Evolutionary conservation across 345 rosid species (phyloP), one percentile per base, ranked within the genome.

Genomic region (Combretum micranthum): DNA sequence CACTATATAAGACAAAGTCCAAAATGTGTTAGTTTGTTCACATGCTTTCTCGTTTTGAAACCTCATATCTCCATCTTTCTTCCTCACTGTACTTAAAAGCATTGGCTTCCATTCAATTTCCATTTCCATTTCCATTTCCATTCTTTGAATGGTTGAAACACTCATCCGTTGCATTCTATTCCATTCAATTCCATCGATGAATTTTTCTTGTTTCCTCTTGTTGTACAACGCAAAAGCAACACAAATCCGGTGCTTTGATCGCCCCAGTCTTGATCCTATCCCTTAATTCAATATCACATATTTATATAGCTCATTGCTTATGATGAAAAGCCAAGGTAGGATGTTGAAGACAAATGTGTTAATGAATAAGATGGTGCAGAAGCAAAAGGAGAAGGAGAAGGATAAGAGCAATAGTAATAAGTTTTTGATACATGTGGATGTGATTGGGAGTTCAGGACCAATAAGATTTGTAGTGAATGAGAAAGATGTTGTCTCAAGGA

Each of bases 401-500:
- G 53, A 47, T 39, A 23, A 51, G 61, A 55, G 52, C 42, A 57
- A 47, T 3, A 49, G 55, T 50, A 74, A 66, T 20, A 71, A 81
- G 56, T 47, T 84, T 25, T 67, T 87, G 78, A 75, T 84, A 44
- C 76, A 65, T 37, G 72, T 90, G 44, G 84, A 77, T 15, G 83
- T 90, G 52, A 56, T 87, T 52, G 97, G 97, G 12, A 90, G 95
- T 53, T 80, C 86, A 12, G 97, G 93, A 16, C 90, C 95, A 42
- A 63, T 90, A 50, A 77, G 88, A 50, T 81, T 90, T 60, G 64
- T 87, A 47, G 88, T 78, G 12, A 80, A 69, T 44, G 81, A 81
- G 61, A 72, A 74, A 37, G 90, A 87, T 56, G 55, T 61, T 9
- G 88, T 83, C 21, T 74, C 82, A 20, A 63, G 73, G 22, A 86